Evolutionary conservation across 257 asterid species (phyloP).

Genomic region (Petunia axillaris): DNA sequence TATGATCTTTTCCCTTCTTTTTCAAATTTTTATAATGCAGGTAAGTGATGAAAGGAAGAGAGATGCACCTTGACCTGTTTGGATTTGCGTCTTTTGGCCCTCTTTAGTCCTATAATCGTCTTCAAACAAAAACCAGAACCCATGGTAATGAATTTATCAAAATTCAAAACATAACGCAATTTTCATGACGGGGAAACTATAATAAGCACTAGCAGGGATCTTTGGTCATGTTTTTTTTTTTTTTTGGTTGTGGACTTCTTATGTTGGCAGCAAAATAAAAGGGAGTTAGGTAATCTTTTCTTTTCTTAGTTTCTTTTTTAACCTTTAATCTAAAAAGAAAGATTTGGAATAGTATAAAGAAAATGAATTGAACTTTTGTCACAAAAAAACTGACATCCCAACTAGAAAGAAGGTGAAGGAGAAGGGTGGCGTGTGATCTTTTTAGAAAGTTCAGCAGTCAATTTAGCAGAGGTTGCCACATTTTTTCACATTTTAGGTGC

Average conservation of each 20-base stretch:
- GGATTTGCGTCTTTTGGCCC: slow-evolving; percentile 38
- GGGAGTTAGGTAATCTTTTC: slow-evolving; percentile 20
- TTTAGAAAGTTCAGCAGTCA: slow-evolving; percentile 35
- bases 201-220: neutral
- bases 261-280: neutral
- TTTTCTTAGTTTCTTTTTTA: slow-evolving; percentile 8
- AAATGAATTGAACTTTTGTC: slow-evolving; percentile 22
- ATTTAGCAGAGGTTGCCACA: slow-evolving; percentile 19
- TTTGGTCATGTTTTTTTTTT: neutral
- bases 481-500: slow-evolving; percentile 20
- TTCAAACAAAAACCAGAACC: slow-evolving; percentile 63
- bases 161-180: neutral
- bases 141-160: slow-evolving; percentile 35
- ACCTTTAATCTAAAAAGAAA: neutral
- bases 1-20: too few species aligned
- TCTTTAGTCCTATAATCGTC: slow-evolving; percentile 42
- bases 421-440: neutral
- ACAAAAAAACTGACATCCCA: slow-evolving; percentile 49
- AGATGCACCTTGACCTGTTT: slow-evolving; percentile 41
- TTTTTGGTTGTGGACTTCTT: neutral
- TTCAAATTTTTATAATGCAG: neutral
- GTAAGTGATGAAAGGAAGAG: neutral
- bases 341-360: neutral
- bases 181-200: neutral
- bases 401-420: slow-evolving; percentile 44